phyloP scores from a whole-genome alignment of 345 rosid species.

The Erucastrum elatum region DNA sequence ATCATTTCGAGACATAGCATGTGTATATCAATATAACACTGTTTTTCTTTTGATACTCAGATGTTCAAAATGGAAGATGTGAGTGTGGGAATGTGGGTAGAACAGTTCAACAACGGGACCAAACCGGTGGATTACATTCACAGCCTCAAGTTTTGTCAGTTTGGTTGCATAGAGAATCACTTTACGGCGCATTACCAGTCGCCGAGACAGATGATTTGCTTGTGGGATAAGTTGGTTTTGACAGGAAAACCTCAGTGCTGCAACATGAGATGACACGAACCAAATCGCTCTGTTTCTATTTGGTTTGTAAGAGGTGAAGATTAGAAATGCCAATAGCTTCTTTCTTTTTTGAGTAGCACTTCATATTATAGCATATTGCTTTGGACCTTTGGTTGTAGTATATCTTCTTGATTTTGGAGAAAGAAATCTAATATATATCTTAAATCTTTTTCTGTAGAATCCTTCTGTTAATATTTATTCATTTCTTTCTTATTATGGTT shows the following conservation, averaged over 20 bases:
- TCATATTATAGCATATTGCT: constrained; percentile 1
- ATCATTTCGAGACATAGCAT: constrained; percentile 6
- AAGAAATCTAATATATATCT: not conserved
- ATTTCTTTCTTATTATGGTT: not conserved
- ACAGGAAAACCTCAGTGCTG: constrained; percentile 67
- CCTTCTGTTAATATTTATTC: constrained; percentile 20
- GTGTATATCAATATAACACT: not conserved
- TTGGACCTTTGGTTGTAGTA: constrained; percentile 15
- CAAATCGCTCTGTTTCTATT: not conserved
- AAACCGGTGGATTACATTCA: constrained; percentile 65
- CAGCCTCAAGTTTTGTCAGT: constrained; percentile 79
- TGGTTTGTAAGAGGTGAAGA: constrained; percentile 7
- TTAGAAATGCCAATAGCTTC: constrained; percentile 10
- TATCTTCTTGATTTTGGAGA: constrained; percentile 12
- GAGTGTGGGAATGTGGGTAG: constrained; percentile 98
- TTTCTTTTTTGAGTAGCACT: not conserved
- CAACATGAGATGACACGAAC: constrained; percentile 62
- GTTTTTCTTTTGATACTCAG: constrained; percentile 43
- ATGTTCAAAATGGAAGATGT: constrained; percentile 97
- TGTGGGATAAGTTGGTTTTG: constrained; percentile 66
- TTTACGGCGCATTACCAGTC: constrained; percentile 88
- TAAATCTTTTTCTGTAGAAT: not conserved
- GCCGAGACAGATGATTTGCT: constrained; percentile 83
- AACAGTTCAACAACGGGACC: constrained; percentile 67
- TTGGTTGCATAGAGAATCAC: constrained; percentile 76